phyloP scores from a whole-genome alignment of 257 asterid species.

The Jacaranda mimosifolia region DNA sequence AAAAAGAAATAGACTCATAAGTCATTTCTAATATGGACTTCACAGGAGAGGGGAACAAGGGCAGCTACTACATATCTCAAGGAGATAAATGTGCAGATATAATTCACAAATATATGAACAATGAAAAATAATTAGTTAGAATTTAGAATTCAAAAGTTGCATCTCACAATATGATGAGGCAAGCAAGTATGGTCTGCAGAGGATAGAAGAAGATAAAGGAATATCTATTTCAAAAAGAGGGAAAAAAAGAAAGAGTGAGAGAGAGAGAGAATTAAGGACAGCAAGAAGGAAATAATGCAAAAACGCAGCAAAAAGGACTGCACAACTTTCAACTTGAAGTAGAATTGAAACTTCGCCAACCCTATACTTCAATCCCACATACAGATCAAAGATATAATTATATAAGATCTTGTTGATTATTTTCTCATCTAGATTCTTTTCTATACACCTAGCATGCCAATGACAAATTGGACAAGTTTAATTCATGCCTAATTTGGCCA shows the following conservation, averaged over 20 bases:
- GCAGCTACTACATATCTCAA: not conserved
- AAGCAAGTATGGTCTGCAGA: not conserved
- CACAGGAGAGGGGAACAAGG: not conserved
- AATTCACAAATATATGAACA: not conserved
- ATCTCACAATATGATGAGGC: not conserved
- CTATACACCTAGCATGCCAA: not conserved
- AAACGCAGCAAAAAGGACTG: not conserved
- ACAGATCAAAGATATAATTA: not conserved
- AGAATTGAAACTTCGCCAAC: not conserved
- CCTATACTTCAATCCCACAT: not conserved
- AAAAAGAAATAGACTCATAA: not conserved
- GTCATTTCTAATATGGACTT: not conserved
- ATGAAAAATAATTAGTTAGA: not conserved
- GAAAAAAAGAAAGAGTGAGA: no score
- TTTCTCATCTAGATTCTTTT: not conserved
- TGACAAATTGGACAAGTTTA: not conserved
- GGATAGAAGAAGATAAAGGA: not conserved
- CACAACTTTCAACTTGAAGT: not conserved
- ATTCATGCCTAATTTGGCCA: not conserved
- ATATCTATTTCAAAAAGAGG: not conserved
- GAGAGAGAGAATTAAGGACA: not conserved
- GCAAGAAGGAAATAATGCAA: not conserved
- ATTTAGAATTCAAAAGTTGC: not conserved
- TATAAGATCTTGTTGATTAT: not conserved
- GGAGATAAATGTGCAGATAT: slow-evolving; percentile 15